Conservation (phyloP, 495 filamentous ascomycete species). For the Physcia stellaris region DNA sequence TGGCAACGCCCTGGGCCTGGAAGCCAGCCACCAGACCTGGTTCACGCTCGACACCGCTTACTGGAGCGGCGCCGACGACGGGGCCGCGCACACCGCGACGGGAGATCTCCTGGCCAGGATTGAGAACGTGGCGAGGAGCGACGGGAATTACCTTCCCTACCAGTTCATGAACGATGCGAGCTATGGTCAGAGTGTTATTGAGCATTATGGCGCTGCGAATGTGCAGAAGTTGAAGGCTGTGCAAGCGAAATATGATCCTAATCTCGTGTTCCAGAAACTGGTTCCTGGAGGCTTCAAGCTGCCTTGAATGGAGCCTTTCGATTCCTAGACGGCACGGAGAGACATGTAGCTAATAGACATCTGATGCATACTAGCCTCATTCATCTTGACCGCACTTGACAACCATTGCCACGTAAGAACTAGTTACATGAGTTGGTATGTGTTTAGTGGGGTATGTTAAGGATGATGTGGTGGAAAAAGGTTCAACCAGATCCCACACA, state of each 20-base stretch:
- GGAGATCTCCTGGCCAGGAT: slow-evolving; percentile 19
- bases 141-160: slow-evolving; percentile 33
- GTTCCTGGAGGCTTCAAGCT: slow-evolving; percentile 39
- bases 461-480: no score
- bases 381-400: no score
- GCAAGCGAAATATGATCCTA: slow-evolving; percentile 38
- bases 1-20: slow-evolving; percentile 31
- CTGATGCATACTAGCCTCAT: no score
- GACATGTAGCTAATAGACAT: no score
- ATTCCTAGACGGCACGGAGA: no score
- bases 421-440: no score
- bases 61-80: slow-evolving; percentile 23
- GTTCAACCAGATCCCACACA: no score
- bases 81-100: slow-evolving; percentile 9
- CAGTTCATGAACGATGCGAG: slow-evolving; percentile 49
- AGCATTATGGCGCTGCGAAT: slow-evolving; percentile 32
- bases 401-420: no score
- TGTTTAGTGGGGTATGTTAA: no score
- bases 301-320: no score
- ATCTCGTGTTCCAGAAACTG: slow-evolving; percentile 40
- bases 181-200: slow-evolving; percentile 45
- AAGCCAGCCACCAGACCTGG: slow-evolving; percentile 16
- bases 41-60: slow-evolving; percentile 25
- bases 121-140: slow-evolving; percentile 24
- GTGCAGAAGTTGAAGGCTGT: slow-evolving; percentile 27